Base-by-base conservation (phyloP, 345 rosid genomes). In the Populus deltoides region DNA sequence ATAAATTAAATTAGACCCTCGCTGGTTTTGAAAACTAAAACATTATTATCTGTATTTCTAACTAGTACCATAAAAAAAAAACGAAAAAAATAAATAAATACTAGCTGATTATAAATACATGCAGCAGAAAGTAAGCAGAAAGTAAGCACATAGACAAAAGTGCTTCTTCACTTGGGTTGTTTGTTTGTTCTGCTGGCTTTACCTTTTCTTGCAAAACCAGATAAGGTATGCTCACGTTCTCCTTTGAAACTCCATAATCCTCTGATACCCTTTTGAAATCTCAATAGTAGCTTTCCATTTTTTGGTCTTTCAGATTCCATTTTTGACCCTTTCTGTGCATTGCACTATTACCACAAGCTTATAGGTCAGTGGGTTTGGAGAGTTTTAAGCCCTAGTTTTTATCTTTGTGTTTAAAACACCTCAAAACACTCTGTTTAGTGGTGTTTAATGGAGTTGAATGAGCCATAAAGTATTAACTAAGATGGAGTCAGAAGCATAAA, bases 181-280 rank as follows among this genome's bases (percentile, higher is more conserved):
- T 84, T 87, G 85, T 73, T 72, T 78, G 76, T 77, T 86, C 80
- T 84, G 74, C 73, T 83, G 79, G 80, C 80, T 86, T 86, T 80
- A 71, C 61, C 76, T 78, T n/a, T 65, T 78, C 79, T 81, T 80
- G 80, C 78, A 73, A 6, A 82, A 74, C 77, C 76, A 80, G 78
- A 70, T 81, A 85, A 75, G 81, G 57, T 36, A 67, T 71, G 74
- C 53, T 83, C 81, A 45, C 81, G 39, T 75, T 85, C 78, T 75
- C 45, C 65, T 35, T 68, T 71, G 12, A 45, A 71, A 69, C 71
- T 66, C 43, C 57, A 70, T 41, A 22, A 59, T 24, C 78, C 66
- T 77, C 47, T 66, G n/a, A 43, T 70, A 49, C 74, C 75, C 70
- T 27, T 59, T 78, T 73, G 69, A 18, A 73, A 27, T 77, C 72